These are phyloP conservation scores for Boletales sp. DNA, from an alignment of 768 basidiomycete species.

Conservation along the genomic window DNA sequence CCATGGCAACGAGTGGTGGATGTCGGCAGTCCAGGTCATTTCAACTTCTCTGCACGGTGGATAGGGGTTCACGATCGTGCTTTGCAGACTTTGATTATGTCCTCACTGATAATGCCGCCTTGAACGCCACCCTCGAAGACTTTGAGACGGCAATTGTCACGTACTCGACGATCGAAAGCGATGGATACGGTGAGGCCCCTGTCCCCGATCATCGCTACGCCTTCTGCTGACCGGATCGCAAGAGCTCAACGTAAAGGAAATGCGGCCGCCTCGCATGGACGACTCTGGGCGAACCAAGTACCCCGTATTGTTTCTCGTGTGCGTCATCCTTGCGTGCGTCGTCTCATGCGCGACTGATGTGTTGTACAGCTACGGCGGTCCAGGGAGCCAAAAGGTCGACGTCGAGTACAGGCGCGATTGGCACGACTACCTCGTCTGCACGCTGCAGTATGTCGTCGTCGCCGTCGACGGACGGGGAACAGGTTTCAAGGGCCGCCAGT, in stretches of 20 bases:
- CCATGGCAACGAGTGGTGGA: slow-evolving; percentile 85
- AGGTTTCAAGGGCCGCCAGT: slow-evolving; percentile 78
- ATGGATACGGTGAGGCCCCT: slow-evolving; percentile 64
- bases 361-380: slow-evolving; percentile 78
- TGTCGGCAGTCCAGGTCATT: slow-evolving; percentile 44
- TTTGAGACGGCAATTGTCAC: slow-evolving; percentile 72
- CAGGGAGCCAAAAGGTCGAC: slow-evolving; percentile 76
- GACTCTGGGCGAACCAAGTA: slow-evolving; percentile 94
- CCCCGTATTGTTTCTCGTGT: slow-evolving; percentile 90
- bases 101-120: slow-evolving; percentile 65
- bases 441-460: slow-evolving; percentile 81
- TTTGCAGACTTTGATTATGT: slow-evolving; percentile 56
- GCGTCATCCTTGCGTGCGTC: slow-evolving; percentile 5
- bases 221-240: slow-evolving; percentile 9
- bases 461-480: slow-evolving; percentile 92
- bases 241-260: slow-evolving; percentile 90
- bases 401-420: slow-evolving; percentile 69
- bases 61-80: neutral
- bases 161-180: slow-evolving; percentile 70
- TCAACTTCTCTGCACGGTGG: neutral
- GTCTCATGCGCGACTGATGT: slow-evolving; percentile 2
- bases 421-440: slow-evolving; percentile 83
- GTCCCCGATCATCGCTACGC: slow-evolving; percentile 11
- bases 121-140: slow-evolving; percentile 59
- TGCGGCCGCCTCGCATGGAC: slow-evolving; percentile 91